These are phyloP conservation scores for Myxozyma sirexii DNA, from an alignment of 805 yeast species.

Conservation along the genomic window DNA sequence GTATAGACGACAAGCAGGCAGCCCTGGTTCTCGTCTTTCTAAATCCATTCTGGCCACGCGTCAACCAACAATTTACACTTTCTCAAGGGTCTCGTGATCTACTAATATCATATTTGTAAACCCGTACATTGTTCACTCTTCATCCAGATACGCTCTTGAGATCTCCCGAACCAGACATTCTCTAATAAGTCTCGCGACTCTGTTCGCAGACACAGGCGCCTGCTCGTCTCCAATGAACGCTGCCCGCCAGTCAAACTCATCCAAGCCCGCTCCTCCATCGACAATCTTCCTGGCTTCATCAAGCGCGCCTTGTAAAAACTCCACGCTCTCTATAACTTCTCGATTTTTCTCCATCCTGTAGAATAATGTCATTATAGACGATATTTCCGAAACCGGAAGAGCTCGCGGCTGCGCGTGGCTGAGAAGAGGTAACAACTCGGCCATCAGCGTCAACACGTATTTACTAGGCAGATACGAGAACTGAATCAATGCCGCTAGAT, in stretches of 20 bases:
- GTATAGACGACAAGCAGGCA: neutral
- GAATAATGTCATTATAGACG: constrained; percentile 31
- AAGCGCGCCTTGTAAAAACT: constrained; percentile 28
- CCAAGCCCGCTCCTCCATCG: neutral
- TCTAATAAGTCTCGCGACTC: constrained; percentile 29
- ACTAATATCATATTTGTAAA: neutral
- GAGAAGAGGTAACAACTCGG: constrained; percentile 17
- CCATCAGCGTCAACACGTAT: constrained; percentile 17
- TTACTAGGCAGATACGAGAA: constrained; percentile 39
- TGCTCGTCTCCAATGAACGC: constrained; percentile 1
- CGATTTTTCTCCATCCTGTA: constrained; percentile 35
- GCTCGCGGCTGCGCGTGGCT: constrained; percentile 14
- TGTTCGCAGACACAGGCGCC: constrained; percentile 13
- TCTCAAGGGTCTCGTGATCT: constrained; percentile 3
- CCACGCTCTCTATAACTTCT: constrained; percentile 19
- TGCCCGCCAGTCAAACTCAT: constrained; percentile 35
- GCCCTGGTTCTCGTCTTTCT: neutral
- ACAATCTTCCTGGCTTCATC: neutral
- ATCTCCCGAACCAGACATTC: constrained; percentile 33
- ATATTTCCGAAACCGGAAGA: constrained; percentile 28
- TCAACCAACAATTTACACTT: neutral
- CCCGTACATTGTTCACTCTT: constrained; percentile 2
- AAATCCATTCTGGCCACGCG: constrained; percentile 7
- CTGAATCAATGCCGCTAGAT: constrained; percentile 36
- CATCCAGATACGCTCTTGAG: constrained; percentile 36